Base-by-base conservation (phyloP, 2,329 filamentous ascomycete genomes). In the Clonostachys byssicola region DNA sequence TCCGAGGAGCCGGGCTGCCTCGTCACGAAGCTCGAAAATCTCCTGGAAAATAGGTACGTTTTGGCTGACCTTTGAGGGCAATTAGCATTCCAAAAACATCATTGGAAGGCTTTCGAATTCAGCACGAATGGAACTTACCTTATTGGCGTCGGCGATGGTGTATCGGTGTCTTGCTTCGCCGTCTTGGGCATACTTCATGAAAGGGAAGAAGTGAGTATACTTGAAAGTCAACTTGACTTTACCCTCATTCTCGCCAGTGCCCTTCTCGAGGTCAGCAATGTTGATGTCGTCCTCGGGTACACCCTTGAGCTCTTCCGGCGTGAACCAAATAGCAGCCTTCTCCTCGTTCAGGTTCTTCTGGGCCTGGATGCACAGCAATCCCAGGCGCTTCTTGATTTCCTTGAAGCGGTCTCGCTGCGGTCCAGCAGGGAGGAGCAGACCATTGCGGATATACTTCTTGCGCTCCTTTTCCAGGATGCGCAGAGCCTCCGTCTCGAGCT, bases 341-440 rank as follows among this genome's bases (percentile, higher is more conserved):
- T 94, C 89, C 65, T 92, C 88, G 59, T 92, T 92, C 49, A 92
- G 72, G 57, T 86, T 88, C 73, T 90, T 91, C 60, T 87, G 81
- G 66, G 89, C 89, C 48, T 83, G 75, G 50, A 92, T 91, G 59
- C 79, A 76, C 55, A 92, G 78, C 62, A 86, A 79, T 54, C 83
- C 88, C 47, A 94, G 72, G 12, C 87, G 74, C 75, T 89, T 89
- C 78, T 90, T 89, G 68, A 92, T 91, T 65, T 86, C 86, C 73
- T 91, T 92, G 77, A 92, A 92, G 41, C 88, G 80, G 56, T 91
- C 88, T 51, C 88, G 72, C 69, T 90, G 73, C 5, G 77, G 71
- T 2, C 87, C 88, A 20, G 80, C 79, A 2, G 87, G 83, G 44
- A 94, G 71, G 5, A 82, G 82, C 42, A 94, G 70, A 13, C 89